Conservation (phyloP, 1,284 basidiomycete species). For the Rhodotorula mucilaginosa region DNA sequence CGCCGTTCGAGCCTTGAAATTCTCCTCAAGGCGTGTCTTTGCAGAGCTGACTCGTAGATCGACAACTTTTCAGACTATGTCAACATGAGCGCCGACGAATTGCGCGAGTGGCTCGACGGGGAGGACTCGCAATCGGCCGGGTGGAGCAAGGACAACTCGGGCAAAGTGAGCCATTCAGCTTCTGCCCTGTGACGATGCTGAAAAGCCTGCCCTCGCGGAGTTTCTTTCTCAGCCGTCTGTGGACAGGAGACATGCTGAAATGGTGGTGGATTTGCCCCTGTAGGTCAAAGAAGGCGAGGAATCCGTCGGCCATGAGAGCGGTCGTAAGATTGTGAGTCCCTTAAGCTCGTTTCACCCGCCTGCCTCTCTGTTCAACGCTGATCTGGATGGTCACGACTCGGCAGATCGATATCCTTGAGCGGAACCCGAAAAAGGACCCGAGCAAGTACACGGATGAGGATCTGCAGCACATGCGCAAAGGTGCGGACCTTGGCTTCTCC, state of each 20-base stretch:
- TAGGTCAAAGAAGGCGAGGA: slow-evolving; percentile 31
- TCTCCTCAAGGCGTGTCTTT: background rate
- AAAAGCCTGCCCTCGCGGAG: no score
- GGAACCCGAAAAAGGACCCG: slow-evolving; percentile 46
- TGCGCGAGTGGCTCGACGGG: slow-evolving; percentile 47
- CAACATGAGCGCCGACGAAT: slow-evolving; percentile 47
- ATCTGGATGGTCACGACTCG: background rate
- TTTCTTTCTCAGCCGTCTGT: no score
- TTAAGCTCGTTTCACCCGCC: no score
- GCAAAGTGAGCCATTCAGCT: slow-evolving; percentile 2
- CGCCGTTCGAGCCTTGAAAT: no score
- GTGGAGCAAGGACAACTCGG: slow-evolving; percentile 35
- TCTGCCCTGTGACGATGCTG: no score
- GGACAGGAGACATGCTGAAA: no score
- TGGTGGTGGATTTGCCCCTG: background rate
- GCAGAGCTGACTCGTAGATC: background rate
- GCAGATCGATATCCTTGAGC: slow-evolving; percentile 45
- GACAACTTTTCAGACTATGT: slow-evolving; percentile 34
- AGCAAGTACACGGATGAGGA: slow-evolving; percentile 47
- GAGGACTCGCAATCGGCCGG: slow-evolving; percentile 41
- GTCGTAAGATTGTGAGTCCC: slow-evolving; percentile 26
- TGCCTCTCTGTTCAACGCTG: background rate
- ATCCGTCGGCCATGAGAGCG: slow-evolving; percentile 44
- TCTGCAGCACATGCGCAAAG: slow-evolving; percentile 48
- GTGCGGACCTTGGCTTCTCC: background rate